Evolutionary conservation across 2,329 filamentous ascomycete genomes (phyloP).

Genomic region (Aspergillus fischeri): DNA sequence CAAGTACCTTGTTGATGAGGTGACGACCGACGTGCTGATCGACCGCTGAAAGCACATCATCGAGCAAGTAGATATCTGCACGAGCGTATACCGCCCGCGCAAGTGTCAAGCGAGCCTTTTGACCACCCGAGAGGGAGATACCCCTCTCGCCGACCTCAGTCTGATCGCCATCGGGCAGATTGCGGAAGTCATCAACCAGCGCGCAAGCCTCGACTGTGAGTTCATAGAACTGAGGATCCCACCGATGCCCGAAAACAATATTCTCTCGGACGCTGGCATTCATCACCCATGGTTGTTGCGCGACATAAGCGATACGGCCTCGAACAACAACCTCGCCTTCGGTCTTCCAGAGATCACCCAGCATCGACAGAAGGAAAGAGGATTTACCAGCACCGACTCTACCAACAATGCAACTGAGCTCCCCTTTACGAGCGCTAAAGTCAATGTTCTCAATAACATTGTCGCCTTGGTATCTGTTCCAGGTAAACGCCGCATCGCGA

Average conservation of each 20-base stretch:
- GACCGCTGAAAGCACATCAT: conserved; percentile 94
- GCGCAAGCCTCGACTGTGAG: conserved; percentile 89
- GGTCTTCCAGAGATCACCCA: conserved; percentile 89
- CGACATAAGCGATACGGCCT: conserved; percentile 83
- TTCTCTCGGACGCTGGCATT: conserved; percentile 97
- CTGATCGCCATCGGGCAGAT: conserved; percentile 90
- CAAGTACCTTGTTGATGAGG: conserved; percentile 90
- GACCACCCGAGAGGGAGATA: conserved; percentile 91
- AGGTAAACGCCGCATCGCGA: conserved; percentile 83
- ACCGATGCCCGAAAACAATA: conserved; percentile 92
- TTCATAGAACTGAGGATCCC: conserved; percentile 91
- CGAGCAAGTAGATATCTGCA: conserved; percentile 92
- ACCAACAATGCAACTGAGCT: conserved; percentile 88
- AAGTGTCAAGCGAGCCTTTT: conserved; percentile 89
- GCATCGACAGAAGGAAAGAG: conserved; percentile 78
- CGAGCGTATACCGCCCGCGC: conserved; percentile 93
- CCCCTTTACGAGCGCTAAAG: conserved; percentile 85
- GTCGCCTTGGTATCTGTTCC: conserved; percentile 74
- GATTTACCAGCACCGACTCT: conserved; percentile 95
- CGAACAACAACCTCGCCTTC: conserved; percentile 78
- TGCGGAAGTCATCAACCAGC: conserved; percentile 81
- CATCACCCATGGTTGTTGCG: conserved; percentile 93
- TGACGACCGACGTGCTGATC: conserved; percentile 96
- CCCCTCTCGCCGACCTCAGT: conserved; percentile 95
- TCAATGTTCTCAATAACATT: conserved; percentile 76